A percentile compares a stretch with the other conserved stretches of the same genome.
These are phyloP conservation scores for Claviceps humidiphila DNA, from an alignment of 2,329 filamentous ascomycete genomes.

Conservation along the genomic window DNA sequence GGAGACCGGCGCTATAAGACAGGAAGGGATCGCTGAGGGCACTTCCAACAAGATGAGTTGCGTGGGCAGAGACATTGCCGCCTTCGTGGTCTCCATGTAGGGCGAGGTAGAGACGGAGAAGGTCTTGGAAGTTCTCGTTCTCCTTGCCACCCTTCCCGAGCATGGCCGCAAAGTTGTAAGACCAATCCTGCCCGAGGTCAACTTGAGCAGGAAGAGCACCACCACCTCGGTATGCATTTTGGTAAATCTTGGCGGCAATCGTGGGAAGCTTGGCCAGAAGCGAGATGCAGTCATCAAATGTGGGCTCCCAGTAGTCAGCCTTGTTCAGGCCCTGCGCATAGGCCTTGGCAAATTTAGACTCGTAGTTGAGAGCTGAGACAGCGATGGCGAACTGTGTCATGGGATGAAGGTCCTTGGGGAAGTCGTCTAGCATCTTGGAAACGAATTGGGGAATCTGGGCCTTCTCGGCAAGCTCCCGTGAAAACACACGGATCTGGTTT, in stretches of 20 bases:
- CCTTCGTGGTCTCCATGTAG: conserved; percentile 98
- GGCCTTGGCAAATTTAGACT: conserved; percentile 82
- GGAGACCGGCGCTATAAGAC: conserved; percentile 88
- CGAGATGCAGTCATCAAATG: conserved; percentile 88
- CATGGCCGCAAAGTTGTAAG: conserved; percentile 96
- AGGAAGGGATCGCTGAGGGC: conserved; percentile 92
- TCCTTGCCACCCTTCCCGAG: conserved; percentile 79
- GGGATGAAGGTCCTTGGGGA: conserved; percentile 82
- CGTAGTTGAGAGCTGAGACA: conserved; percentile 90
- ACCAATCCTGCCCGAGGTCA: conserved; percentile 84
- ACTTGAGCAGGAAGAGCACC: conserved; percentile 62
- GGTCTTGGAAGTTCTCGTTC: conserved; percentile 89
- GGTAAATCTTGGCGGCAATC: conserved; percentile 95
- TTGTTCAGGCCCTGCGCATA: conserved; percentile 89
- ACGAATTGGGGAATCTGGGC: conserved; percentile 72
- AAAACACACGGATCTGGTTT: conserved; percentile 68
- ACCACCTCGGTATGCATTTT: conserved; percentile 68
- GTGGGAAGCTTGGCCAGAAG: conserved; percentile 92
- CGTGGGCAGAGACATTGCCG: conserved; percentile 90
- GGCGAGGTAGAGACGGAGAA: conserved; percentile 85
- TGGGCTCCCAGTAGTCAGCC: conserved; percentile 97
- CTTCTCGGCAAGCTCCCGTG: conserved; percentile 76
- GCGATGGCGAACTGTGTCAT: conserved; percentile 98
- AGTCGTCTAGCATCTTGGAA: conserved; percentile 74
- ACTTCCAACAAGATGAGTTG: conserved; percentile 89